Conservation (phyloP, 106 monocot genomes). For the Dendrobium chrysotoxum region DNA sequence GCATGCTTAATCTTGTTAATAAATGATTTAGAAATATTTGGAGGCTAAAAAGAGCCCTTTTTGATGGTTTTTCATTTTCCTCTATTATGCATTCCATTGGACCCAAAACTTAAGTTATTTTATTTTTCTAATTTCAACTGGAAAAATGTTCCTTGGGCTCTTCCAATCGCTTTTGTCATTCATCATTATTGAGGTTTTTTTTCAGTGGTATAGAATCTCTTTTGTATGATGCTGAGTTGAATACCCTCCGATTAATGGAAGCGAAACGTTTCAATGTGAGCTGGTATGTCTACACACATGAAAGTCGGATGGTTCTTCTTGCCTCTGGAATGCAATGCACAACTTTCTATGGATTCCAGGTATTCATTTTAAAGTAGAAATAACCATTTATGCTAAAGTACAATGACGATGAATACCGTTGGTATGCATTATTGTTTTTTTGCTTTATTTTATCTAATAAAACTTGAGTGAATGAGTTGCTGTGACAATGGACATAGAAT, state of each 20-base stretch:
- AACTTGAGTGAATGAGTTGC: neutral
- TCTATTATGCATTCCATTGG: neutral
- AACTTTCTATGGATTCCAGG: conserved; percentile 78
- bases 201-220: conserved; percentile 86
- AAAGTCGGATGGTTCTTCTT: conserved; percentile 95
- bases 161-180: neutral
- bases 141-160: neutral
- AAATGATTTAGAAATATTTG: neutral
- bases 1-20: neutral
- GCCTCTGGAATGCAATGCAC: conserved; percentile 95
- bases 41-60: neutral
- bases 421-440: neutral
- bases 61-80: neutral
- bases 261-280: conserved; percentile 69
- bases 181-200: neutral
- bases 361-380: conserved; percentile 15
- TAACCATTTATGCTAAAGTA: neutral
- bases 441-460: neutral
- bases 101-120: neutral
- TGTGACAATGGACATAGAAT: neutral
- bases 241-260: conserved; percentile 63
- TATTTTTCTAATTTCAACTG: neutral
- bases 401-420: neutral
- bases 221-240: conserved; percentile 57
- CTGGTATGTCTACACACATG: conserved; percentile 99